phyloP scores from a whole-genome alignment of 1,284 basidiomycete species.

The Earliella scabrosa region DNA sequence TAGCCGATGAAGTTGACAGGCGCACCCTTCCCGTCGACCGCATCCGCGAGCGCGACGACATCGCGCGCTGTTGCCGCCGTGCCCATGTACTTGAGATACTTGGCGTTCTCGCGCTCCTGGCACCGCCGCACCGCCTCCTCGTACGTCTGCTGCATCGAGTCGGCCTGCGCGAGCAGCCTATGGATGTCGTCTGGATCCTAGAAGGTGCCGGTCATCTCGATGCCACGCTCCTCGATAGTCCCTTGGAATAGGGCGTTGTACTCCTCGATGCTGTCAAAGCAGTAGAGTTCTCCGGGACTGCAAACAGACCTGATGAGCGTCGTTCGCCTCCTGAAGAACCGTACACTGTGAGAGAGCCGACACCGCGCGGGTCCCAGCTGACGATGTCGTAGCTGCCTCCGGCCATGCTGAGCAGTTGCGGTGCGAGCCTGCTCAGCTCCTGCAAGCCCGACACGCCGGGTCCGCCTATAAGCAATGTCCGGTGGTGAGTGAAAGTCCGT shows the following conservation, averaged over 20 bases:
- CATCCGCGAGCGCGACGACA: conserved; percentile 21
- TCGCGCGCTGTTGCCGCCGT: conserved; percentile 24
- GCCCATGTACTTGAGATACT: conserved; percentile 20
- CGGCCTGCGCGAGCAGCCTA: conserved; percentile 4
- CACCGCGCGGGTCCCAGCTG: conserved; percentile 19
- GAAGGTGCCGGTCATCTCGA: conserved; percentile 19
- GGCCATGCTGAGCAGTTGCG: conserved; percentile 5
- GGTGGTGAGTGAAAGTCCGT: too few species aligned
- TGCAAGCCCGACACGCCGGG: conserved; percentile 11
- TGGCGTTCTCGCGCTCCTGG: background rate
- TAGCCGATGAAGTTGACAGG: conserved; percentile 19
- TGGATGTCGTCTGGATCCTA: conserved; percentile 3
- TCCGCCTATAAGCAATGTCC: conserved; percentile 6
- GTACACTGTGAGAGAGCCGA: conserved; percentile 14
- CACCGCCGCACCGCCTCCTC: conserved; percentile 14
- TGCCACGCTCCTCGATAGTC: conserved; percentile 11
- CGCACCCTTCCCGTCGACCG: conserved; percentile 16
- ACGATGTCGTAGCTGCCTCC: conserved; percentile 15
- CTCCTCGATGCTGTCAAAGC: conserved; percentile 10
- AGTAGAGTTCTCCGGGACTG: conserved; percentile 17
- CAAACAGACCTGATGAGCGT: too few species aligned
- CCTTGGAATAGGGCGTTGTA: conserved; percentile 13
- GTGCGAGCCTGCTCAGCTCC: background rate
- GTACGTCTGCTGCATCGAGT: conserved; percentile 15
- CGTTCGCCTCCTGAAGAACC: too few species aligned